Evolutionary conservation across 163 green algal species (phyloP).

Genomic region (Chlorella variabilis): DNA sequence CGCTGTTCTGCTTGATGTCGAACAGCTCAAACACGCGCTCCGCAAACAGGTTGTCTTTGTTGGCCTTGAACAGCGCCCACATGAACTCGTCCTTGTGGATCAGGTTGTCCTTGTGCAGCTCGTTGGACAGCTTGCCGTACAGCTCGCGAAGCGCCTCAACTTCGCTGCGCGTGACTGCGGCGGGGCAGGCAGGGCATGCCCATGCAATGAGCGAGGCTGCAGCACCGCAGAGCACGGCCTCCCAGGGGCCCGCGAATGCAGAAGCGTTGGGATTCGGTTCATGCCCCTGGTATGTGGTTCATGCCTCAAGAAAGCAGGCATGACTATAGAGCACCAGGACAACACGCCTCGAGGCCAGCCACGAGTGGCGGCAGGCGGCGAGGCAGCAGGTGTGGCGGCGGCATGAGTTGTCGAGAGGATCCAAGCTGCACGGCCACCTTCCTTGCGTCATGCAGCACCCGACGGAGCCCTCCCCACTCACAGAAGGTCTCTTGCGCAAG

Average conservation of each 20-base stretch:
- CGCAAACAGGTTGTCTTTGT: slow-evolving; percentile 66
- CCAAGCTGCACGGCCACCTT: no score
- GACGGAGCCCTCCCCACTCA: no score
- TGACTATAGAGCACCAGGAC: no score
- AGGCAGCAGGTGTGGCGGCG: neutral
- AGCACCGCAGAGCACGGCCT: no score
- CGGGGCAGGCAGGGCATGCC: neutral
- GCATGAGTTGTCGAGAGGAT: no score
- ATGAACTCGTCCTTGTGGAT: slow-evolving; percentile 81
- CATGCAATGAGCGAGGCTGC: no score
- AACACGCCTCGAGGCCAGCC: neutral
- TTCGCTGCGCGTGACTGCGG: slow-evolving; percentile 55
- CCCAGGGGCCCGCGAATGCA: neutral
- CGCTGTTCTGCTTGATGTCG: slow-evolving; percentile 69
- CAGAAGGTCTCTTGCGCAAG: slow-evolving; percentile 39
- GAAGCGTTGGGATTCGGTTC: no score
- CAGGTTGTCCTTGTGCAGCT: slow-evolving; percentile 64
- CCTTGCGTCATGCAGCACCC: neutral
- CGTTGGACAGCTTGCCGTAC: slow-evolving; percentile 63
- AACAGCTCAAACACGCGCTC: slow-evolving; percentile 73
- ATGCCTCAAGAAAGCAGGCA: no score
- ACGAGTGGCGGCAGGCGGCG: neutral
- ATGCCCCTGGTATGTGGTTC: no score
- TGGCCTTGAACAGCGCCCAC: slow-evolving; percentile 68
- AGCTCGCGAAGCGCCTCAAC: slow-evolving; percentile 62